Conservation (phyloP, 1,139 yeast genomes). For the Yamadazyma atmosphaerica region DNA sequence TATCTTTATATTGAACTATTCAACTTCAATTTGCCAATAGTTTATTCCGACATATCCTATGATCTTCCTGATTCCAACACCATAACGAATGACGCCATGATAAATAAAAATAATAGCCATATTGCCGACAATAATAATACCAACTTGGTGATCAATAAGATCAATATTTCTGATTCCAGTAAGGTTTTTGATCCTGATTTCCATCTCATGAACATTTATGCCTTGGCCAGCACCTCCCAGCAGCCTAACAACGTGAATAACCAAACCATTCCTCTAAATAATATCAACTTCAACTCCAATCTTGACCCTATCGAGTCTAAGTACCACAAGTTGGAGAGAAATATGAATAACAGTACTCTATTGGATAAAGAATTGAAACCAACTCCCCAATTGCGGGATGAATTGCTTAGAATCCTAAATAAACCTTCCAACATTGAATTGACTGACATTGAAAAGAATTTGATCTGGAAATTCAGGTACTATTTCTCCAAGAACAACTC, state of each 20-base stretch:
- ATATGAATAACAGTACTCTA: conserved; percentile 69
- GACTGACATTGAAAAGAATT: conserved; percentile 79
- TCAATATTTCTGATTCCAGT: conserved; percentile 29
- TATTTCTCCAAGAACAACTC: conserved; percentile 66
- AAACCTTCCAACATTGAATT: conserved; percentile 85
- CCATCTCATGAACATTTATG: conserved; percentile 17
- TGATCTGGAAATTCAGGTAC: conserved; percentile 91
- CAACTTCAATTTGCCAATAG: conserved; percentile 77
- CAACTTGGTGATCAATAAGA: conserved; percentile 33
- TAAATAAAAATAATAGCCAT: conserved; percentile 7
- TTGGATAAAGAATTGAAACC: conserved; percentile 88
- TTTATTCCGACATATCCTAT: conserved; percentile 61
- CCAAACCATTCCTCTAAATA: conserved; percentile 4
- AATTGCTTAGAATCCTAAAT: conserved; percentile 62
- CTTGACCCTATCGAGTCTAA: conserved; percentile 85
- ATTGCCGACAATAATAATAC: conserved; percentile 16
- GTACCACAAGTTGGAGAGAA: conserved; percentile 78
- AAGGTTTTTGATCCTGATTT: conserved; percentile 44
- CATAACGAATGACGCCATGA: conserved; percentile 9
- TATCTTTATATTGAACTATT: conserved; percentile 68
- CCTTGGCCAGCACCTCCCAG: conserved; percentile 7
- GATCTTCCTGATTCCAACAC: conserved; percentile 16
- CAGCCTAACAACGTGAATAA: conserved; percentile 4
- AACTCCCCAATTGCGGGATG: conserved; percentile 78
- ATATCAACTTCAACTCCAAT: conserved; percentile 3